Base-by-base conservation (phyloP, 768 basidiomycete species). In the Leccinellum albellum region DNA sequence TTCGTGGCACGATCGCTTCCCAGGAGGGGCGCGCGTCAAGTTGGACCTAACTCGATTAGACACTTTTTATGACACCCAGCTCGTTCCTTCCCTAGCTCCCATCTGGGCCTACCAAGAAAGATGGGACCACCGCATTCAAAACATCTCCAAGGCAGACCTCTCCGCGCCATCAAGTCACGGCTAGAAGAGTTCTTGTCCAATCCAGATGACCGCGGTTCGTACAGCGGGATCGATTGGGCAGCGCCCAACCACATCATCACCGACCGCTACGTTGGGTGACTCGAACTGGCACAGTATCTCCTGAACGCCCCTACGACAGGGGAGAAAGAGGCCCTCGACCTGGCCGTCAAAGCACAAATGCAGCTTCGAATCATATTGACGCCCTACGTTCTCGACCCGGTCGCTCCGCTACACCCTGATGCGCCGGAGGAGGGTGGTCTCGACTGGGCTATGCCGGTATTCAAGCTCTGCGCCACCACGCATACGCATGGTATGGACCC, bases 141-240 rank as follows among this genome's bases (percentile, higher is more conserved):
- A 61, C 24, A 52, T 63, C 1, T 66, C 61, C 15, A 44, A 28
- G 9, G 55, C 57, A 35, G 66, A 67, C 50, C 9, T 58, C 8
- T 50, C 50, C 1, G 55, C 1, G 55, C 32, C 1, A 31, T 40
- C 10, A 63, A 33, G 15, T 26, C 37, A 8, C 55, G 51, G n/a
- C 48, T 67, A 9, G 56, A 42, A 20, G 35, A 47, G 8, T 37
- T 8, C 13, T 23, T 67, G 37, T 28, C 24, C 20, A 17, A 50
- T 32, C 46, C 60, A 8, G 21, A 33, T 3, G 44, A 14, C 3
- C 46, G 40, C 5, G 35, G 17, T 35, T 17, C 35, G 35, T 55
- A 58, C 1, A 78, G 74, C 50, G 71, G 69, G 7, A 52, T 74
- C 12, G 71, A 74, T 50, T 74, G 75, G 74, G 46, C 26, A 20